Evolutionary conservation across 495 filamentous ascomycete species (phyloP), one percentile per base, ranked within the genome.

Genomic region (Podospora fimiseda): DNA sequence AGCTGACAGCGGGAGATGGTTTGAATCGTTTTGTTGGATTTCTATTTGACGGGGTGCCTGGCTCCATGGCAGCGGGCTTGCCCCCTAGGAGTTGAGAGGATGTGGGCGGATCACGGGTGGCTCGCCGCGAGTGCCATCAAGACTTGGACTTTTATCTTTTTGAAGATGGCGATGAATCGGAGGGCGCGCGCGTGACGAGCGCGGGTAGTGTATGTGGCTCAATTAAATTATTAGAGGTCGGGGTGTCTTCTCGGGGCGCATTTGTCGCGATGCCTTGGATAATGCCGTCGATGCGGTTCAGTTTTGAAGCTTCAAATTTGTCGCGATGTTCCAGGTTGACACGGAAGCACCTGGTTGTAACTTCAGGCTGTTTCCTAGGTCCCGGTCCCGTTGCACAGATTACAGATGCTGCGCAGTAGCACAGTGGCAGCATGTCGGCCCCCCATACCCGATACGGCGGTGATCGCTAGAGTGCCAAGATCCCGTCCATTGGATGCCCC

Each of bases 51-150:
- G 53, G 53, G 52, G 21, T 52, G 54, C 61, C 48, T 49, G 37
- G 48, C 63, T 66, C 63, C 63, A 68, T 68, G 59, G 56, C 63
- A 63, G 60, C 60, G 43, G 46, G 41, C 30, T 19, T 42, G 40
- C 24, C 27, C 24, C 27, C 39, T 45, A 48, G n/a, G 40, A 50
- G 23, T 23, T 44, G 41, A 41, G 37, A 6, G 43, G 24, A 19
- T 46, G 48, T 38, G 38, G 43, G 55, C 48, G 38, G 50, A 60
- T 66, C 53, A 62, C 53, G 16, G 23, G 30, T 40, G 33, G 41
- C 27, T 37, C 21, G 43, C 46, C 40, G 41, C 48, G 37, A 40
- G 24, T 50, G 19, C 39, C 61, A 64, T 62, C 27, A 50, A 55
- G 36, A 24, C 22, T 36, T 39, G 9, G 16, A 43, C 24, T 46